Evolutionary conservation across 2,329 filamentous ascomycete species (phyloP), one percentile per base, ranked within the genome.

Genomic region (Colletotrichum tanaceti): DNA sequence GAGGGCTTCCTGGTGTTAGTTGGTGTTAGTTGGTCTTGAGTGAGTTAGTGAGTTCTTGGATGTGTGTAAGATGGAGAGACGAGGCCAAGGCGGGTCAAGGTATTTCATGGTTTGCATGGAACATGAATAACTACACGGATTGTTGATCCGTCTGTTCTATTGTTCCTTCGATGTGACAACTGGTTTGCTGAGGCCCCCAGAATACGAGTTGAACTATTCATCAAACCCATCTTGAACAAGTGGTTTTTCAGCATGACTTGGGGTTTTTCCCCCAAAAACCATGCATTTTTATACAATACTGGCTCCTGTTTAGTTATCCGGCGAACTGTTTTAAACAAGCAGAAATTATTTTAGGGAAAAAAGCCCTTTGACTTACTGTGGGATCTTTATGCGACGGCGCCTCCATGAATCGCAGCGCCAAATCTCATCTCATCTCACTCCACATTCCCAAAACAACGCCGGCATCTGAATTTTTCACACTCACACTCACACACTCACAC

Each of bases 401-500:
- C 59, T 59, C 59, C 54, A 54, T 65, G 54, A 54, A 64, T 55
- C 44, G 32, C 66, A 57, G 41, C 49, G 60, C 66, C 62, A 66
- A 28, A n/a, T n/a, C n/a, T n/a, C n/a, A 28, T 28, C 28, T 28
- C 28, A 55, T 58, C 35, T 65, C 66, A 65, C 66, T 69, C 66
- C 66, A 69, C 66, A 52, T 57, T 28, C 54, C 62, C 63, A 60
- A 68, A 69, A 66, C 46, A 41, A 10, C 49, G 13, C 44, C 24
- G 35, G 20, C 28, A 28, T 46, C 43, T 55, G 58, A 57, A 52
- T 50, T 69, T 68, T 58, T 55, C n/a, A n/a, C n/a, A n/a, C n/a
- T 60, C 57, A 7, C 28, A 28, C 28, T 28, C 28, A 28, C 6
- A 28, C 28, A 50, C 49, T n/a, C n/a, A n/a, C n/a, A n/a, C n/a